These are phyloP conservation scores for Suillus subalutaceus DNA, from an alignment of 768 basidiomycete genomes.

Conservation along the genomic window DNA sequence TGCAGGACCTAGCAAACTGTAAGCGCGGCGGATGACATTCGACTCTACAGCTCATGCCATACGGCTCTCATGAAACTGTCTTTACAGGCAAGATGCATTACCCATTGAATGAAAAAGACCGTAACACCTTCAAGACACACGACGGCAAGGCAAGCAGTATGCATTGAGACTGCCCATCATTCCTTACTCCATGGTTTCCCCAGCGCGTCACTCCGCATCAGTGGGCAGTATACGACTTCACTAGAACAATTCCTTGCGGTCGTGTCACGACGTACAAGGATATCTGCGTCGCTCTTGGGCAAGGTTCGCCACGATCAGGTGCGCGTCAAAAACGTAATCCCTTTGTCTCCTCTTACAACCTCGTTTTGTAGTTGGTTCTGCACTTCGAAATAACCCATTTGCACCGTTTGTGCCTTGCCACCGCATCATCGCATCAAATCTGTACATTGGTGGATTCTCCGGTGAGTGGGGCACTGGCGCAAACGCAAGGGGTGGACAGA, in stretches of 20 bases:
- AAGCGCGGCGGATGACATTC: background rate
- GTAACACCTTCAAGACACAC: constrained; percentile 27
- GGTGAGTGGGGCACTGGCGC: constrained; percentile 61
- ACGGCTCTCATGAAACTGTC: background rate
- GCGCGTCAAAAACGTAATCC: constrained; percentile 13
- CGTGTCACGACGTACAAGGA: constrained; percentile 61
- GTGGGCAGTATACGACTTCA: constrained; percentile 64
- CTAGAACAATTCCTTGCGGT: constrained; percentile 49
- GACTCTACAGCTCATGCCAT: background rate
- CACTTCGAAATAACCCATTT: constrained; percentile 67
- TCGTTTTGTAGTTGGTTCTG: constrained; percentile 55
- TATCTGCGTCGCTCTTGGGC: constrained; percentile 49
- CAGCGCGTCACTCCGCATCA: constrained; percentile 55
- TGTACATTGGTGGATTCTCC: constrained; percentile 63
- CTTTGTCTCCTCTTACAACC: constrained; percentile 2
- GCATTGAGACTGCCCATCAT: background rate
- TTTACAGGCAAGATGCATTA: constrained; percentile 16
- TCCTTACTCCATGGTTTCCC: constrained; percentile 29
- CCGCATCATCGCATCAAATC: constrained; percentile 63
- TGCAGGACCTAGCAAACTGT: constrained; percentile 12
- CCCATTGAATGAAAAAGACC: constrained; percentile 17
- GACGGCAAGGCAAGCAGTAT: constrained; percentile 30
- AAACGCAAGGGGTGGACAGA: constrained; percentile 22
- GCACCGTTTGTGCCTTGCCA: constrained; percentile 71
- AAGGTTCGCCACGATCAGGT: constrained; percentile 67